Percentiles rank a stretch among this genome's conserved stretches.
phyloP scores from a whole-genome alignment of 192 early-diverging fungal species.

The Gryganskiella cystojenkinii region DNA sequence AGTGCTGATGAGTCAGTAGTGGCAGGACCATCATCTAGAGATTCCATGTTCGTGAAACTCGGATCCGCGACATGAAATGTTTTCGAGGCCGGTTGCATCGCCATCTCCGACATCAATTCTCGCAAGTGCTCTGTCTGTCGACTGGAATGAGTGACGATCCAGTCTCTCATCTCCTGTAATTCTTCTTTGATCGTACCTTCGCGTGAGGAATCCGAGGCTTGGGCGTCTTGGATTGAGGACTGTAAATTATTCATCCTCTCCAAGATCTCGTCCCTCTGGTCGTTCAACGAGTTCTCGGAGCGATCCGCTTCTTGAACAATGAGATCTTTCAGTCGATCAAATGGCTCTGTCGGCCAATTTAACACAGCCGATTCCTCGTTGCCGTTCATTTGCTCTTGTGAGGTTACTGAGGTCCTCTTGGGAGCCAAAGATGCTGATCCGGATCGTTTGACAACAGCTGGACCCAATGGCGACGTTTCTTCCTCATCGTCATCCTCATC shows the following conservation, averaged over 20 bases:
- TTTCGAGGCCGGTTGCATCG: not conserved
- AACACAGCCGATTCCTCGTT: not conserved
- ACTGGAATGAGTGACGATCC: constrained; percentile 38
- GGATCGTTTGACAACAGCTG: not conserved
- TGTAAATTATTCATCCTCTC: constrained; percentile 32
- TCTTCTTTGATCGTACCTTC: constrained; percentile 17
- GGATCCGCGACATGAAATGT: not conserved
- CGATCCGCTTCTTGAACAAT: constrained; percentile 30
- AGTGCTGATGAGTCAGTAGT: too few species aligned
- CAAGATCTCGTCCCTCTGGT: constrained; percentile 40
- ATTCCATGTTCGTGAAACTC: not conserved
- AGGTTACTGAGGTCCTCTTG: not conserved
- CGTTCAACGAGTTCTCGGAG: constrained; percentile 25
- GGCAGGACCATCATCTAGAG: not conserved
- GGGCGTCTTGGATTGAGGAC: constrained; percentile 26
- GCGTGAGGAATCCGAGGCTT: not conserved
- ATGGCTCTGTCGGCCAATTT: not conserved
- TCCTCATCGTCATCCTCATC: constrained; percentile 11
- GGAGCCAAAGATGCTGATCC: not conserved
- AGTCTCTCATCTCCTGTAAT: constrained; percentile 39
- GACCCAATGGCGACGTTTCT: not conserved
- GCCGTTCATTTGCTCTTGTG: not conserved
- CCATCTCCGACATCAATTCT: not conserved
- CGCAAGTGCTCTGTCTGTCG: constrained; percentile 43
- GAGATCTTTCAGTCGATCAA: constrained; percentile 25